Percentiles rank a stretch among this genome's conserved stretches.
phyloP scores from a whole-genome alignment of 2,329 filamentous ascomycete genomes.

The Fusarium concolor region DNA sequence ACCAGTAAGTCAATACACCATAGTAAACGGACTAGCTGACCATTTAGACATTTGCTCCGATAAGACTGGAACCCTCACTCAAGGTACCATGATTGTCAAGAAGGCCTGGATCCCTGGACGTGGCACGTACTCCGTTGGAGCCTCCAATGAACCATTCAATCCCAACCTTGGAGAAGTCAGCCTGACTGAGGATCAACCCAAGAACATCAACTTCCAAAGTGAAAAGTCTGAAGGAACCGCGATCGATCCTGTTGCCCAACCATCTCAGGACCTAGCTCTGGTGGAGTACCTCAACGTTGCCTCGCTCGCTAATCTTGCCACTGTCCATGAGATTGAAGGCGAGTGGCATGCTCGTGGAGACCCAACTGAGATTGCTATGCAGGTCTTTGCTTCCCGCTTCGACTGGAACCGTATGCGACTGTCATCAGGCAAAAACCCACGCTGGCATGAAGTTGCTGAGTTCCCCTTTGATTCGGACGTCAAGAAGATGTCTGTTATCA shows the following conservation, averaged over 20 bases:
- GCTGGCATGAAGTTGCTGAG: slow-evolving; percentile 71
- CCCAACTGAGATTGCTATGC: slow-evolving; percentile 76
- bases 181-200: slow-evolving; percentile 52
- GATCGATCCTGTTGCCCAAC: slow-evolving; percentile 46
- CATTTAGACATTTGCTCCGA: slow-evolving; percentile 64
- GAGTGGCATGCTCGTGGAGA: slow-evolving; percentile 74
- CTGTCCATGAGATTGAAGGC: slow-evolving; percentile 65
- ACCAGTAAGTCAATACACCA: slow-evolving; percentile 52
- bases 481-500: slow-evolving; percentile 82
- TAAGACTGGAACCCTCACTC: slow-evolving; percentile 67
- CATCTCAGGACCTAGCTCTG: slow-evolving; percentile 61
- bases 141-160: slow-evolving; percentile 67
- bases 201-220: slow-evolving; percentile 49
- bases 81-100: slow-evolving; percentile 65
- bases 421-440: slow-evolving; percentile 60
- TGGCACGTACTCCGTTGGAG: slow-evolving; percentile 60
- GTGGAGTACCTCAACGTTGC: slow-evolving; percentile 71
- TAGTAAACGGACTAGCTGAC: slow-evolving; percentile 25
- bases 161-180: slow-evolving; percentile 63
- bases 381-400: slow-evolving; percentile 78
- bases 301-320: slow-evolving; percentile 73
- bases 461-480: slow-evolving; percentile 80
- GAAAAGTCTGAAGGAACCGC: slow-evolving; percentile 45
- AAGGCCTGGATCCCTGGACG: slow-evolving; percentile 64
- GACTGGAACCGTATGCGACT: slow-evolving; percentile 68